A percentile compares a stretch with the other conserved stretches of the same genome.
Evolutionary conservation across 2,329 filamentous ascomycete species (phyloP).

Genomic region (Penicillium vulpinum): DNA sequence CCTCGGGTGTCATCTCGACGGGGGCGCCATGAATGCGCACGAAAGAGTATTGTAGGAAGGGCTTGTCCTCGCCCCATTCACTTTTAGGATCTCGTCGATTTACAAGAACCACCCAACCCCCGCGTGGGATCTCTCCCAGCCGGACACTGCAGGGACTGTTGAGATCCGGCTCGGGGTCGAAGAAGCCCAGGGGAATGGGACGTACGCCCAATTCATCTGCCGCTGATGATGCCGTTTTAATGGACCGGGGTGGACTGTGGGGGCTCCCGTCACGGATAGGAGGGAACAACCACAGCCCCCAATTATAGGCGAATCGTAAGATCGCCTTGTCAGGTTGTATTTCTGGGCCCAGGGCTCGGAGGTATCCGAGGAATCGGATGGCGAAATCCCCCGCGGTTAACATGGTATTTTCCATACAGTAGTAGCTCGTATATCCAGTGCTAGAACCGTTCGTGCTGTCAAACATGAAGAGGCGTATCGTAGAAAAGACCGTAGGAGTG

Average conservation of each 20-base stretch:
- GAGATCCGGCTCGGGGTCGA: neutral
- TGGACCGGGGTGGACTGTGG: too few species aligned
- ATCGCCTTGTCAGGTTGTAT: conserved; percentile 14
- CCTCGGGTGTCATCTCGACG: too few species aligned
- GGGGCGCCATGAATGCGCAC: conserved; percentile 5
- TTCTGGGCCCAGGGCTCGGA: conserved; percentile 5
- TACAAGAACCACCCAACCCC: conserved; percentile 17
- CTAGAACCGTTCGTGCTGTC: too few species aligned
- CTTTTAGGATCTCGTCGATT: neutral
- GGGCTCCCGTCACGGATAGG: too few species aligned
- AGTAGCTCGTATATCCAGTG: too few species aligned
- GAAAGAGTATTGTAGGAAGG: conserved; percentile 16
- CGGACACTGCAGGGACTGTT: conserved; percentile 3
- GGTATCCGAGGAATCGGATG: conserved; percentile 15
- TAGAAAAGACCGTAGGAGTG: conserved; percentile 4
- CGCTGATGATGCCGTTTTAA: too few species aligned
- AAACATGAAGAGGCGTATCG: conserved; percentile 15
- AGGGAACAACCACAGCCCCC: too few species aligned
- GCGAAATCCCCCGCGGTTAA: conserved; percentile 12
- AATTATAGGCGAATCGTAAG: conserved; percentile 14
- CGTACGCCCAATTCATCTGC: conserved; percentile 8
- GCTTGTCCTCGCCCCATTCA: neutral
- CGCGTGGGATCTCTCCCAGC: conserved; percentile 12
- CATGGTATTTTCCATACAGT: conserved; percentile 12
- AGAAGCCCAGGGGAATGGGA: conserved; percentile 15